Base-by-base conservation (phyloP, 768 basidiomycete species). In the Leccinellum albellum region DNA sequence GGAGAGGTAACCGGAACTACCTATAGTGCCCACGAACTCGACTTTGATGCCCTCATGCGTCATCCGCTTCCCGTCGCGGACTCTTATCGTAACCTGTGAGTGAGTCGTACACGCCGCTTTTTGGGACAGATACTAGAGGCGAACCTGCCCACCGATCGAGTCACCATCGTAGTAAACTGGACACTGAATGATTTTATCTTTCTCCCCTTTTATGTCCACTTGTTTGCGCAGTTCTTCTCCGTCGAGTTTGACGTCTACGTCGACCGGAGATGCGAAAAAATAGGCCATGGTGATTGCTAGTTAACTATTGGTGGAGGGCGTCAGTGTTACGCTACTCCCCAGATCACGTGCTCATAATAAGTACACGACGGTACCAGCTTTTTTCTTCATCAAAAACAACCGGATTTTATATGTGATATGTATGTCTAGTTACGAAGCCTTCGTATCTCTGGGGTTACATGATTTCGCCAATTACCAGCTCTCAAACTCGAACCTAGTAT, bases 161-260 rank as follows among this genome's bases (percentile, higher is more conserved):
- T 98, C 96, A 6, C 96, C 97, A 71, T 98, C 97, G 69, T 91
- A 95, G 71, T 92, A 98, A 6, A 98, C 88, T 2, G 95, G 94
- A 79, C 89, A 93, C 56, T 89, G 84, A 51, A 88, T 80, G 57
- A 79, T 78, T 70, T 88, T 87, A 47, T 96, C 94, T 75, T 95
- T 94, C 60, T 95, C 94, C 28, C 80, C 78, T 75, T 97, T 97
- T 63, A 89, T 80, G 47, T 98, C 96, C 3, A 96, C 86, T 61
- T 90, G 88, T 72, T 93, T 94, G 60, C 95, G 80, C 46, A 84
- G 76, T 33, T 97, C 91, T 69, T 98, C 94, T 33, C 85, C 88
- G 48, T 90, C 86, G 31, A 98, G 81, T 67, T 88, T 88, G 68
- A 99, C 76, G 69, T 97, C 94, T 15, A 98, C 81, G 66, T 98